Evolutionary conservation across 345 rosid species (phyloP), one percentile per base, ranked within the genome.

Genomic region (Syzygium oleosum): DNA sequence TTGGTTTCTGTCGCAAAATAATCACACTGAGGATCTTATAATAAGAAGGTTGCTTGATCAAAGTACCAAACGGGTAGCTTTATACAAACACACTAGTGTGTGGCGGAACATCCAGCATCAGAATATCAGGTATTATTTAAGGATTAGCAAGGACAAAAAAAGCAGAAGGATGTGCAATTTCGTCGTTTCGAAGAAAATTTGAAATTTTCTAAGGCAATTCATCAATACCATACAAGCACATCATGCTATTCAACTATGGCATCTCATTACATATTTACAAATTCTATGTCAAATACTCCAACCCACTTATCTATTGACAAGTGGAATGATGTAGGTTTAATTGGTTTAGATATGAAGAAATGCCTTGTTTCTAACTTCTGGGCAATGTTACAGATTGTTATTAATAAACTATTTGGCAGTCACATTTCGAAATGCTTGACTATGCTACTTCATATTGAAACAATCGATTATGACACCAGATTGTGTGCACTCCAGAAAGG

Each of bases 1-100:
- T 93, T 92, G 27, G 94, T 93, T 93, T 98, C 99, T 97, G 95
- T 34, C 88, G 56, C 25, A 89, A 90, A 46, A 84, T 55, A 86
- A 31, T 84, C 51, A 12, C 58, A 22, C 15, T 84, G 27, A 84
- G 68, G 46, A 43, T 3, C 51, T 73, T n/a, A 34, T 59, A 51
- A 63, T 46, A 68, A 51, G 79, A 73, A n/a, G 22, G 58, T 15
- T 55, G 8, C 51, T 91, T 52, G 90, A 83, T 88, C 65, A 79
- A n/a, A 65, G 77, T 84, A 23, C 86, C 43, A 17, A 84, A 84
- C 43, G 8, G 14, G 49, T 34, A 34, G 80, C 80, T 17, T 73
- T 34, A 53, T 25, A 53, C 8, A 11, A 51, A 54, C 27, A 49
- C 43, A 61, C 56, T 51, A 3, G 22, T 38, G 68, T 23, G 21